Conservation (phyloP, 2,329 filamentous ascomycete species). For the Hymenoscyphus infarciens region DNA sequence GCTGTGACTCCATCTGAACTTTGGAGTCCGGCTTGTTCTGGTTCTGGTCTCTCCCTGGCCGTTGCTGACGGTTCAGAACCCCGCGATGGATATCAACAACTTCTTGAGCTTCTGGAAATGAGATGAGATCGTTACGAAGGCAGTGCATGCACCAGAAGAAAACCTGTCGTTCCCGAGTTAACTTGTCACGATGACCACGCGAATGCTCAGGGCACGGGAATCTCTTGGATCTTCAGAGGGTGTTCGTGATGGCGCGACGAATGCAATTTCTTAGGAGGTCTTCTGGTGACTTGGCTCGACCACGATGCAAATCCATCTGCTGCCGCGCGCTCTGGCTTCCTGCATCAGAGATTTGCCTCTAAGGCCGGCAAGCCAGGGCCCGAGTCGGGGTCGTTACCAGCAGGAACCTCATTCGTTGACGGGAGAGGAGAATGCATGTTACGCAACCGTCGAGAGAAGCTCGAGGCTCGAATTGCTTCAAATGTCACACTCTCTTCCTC, state of each 20-base stretch:
- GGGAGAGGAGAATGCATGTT: neutral
- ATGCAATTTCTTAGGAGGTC: neutral
- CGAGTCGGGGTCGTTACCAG: constrained; percentile 4
- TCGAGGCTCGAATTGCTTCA: neutral
- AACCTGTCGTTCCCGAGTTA: neutral
- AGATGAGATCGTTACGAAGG: neutral
- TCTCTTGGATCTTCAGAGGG: neutral
- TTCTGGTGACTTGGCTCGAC: neutral
- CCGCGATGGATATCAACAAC: neutral
- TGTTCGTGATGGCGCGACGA: neutral
- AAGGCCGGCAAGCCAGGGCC: neutral
- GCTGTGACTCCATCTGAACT: neutral
- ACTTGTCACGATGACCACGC: neutral
- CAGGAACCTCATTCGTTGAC: neutral
- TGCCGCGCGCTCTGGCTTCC: constrained; percentile 9
- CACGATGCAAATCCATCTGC: neutral
- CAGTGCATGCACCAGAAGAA: neutral
- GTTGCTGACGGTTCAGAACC: neutral
- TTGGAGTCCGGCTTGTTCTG: neutral
- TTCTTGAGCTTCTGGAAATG: neutral
- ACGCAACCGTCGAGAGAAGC: neutral
- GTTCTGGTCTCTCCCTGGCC: neutral
- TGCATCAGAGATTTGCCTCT: constrained; percentile 14
- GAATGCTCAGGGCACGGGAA: neutral
- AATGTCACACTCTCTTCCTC: neutral